These are phyloP conservation scores for Lentinula novae-zelandiae DNA, from an alignment of 1,284 basidiomycete species.

Conservation along the genomic window DNA sequence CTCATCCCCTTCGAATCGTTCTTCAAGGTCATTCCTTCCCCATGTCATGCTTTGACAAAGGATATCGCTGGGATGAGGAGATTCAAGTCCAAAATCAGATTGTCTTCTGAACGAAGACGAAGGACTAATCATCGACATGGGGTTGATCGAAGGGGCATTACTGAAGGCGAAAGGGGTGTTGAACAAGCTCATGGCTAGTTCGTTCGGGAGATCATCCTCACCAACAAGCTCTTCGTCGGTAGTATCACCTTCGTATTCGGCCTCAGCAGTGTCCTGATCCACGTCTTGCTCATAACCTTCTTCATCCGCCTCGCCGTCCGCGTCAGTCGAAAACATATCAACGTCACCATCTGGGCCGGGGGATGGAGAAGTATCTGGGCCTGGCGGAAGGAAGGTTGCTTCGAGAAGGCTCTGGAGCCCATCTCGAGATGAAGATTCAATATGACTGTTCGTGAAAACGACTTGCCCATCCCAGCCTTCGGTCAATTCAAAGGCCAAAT, in stretches of 20 bases:
- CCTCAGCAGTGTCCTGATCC: conserved; percentile 31
- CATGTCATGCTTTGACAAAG: conserved; percentile 53
- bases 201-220: conserved; percentile 65
- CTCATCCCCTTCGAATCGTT: conserved; percentile 30
- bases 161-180: conserved; percentile 20
- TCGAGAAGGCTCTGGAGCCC: conserved; percentile 26
- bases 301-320: conserved; percentile 32
- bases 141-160: conserved; percentile 66
- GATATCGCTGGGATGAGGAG: conserved; percentile 61
- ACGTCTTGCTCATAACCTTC: conserved; percentile 35
- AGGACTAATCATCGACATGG: conserved; percentile 65
- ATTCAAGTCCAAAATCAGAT: conserved; percentile 31
- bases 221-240: conserved; percentile 79
- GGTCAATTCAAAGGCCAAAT: conserved; percentile 56
- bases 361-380: conserved; percentile 32
- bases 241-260: conserved; percentile 57
- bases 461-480: conserved; percentile 72
- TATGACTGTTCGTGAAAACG: conserved; percentile 61
- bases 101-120: conserved; percentile 17
- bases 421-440: conserved; percentile 37
- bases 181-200: conserved; percentile 69
- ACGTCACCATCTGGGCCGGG: conserved; percentile 30
- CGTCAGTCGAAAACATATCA: conserved; percentile 37
- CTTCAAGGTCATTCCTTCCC: conserved; percentile 42
- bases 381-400: conserved; percentile 40